A percentile compares a stretch with the other conserved stretches of the same genome.
Conservation (phyloP, 2,329 filamentous ascomycete genomes). For the Botrytis cinerea region DNA sequence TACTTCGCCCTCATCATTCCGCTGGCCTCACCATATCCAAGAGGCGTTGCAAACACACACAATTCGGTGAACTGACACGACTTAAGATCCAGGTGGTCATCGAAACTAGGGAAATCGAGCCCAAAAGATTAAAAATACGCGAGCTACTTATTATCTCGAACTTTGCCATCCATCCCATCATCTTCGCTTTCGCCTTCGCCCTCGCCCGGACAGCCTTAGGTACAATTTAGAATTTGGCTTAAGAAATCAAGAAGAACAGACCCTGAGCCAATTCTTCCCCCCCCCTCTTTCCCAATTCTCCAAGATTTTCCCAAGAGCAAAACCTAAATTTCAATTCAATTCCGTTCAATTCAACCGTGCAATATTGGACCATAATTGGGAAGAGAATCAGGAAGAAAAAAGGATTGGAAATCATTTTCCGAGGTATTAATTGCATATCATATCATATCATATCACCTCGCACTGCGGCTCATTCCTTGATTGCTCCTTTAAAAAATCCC, state of each 20-base stretch:
- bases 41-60: slow-evolving; percentile 9
- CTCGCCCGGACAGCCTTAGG: slow-evolving; percentile 5
- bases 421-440: neutral
- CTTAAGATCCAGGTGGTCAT: neutral
- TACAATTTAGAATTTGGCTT: slow-evolving; percentile 4
- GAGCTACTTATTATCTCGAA: slow-evolving; percentile 10
- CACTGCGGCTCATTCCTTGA: slow-evolving; percentile 21
- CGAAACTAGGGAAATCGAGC: neutral
- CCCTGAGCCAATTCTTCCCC: neutral
- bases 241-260: slow-evolving; percentile 14
- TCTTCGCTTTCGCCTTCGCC: neutral
- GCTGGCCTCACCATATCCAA: slow-evolving; percentile 7
- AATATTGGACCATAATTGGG: too few relatives aligned
- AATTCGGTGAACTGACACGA: neutral
- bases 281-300: neutral
- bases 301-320: neutral
- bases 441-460: neutral
- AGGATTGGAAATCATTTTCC: neutral
- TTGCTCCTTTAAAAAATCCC: slow-evolving; percentile 1
- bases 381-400: neutral
- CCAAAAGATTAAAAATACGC: slow-evolving; percentile 8
- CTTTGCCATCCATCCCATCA: neutral
- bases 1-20: neutral
- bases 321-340: neutral
- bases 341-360: neutral